Base-by-base conservation (phyloP, 148 eudicot species). In the Amaranthus hypochondriacus region DNA sequence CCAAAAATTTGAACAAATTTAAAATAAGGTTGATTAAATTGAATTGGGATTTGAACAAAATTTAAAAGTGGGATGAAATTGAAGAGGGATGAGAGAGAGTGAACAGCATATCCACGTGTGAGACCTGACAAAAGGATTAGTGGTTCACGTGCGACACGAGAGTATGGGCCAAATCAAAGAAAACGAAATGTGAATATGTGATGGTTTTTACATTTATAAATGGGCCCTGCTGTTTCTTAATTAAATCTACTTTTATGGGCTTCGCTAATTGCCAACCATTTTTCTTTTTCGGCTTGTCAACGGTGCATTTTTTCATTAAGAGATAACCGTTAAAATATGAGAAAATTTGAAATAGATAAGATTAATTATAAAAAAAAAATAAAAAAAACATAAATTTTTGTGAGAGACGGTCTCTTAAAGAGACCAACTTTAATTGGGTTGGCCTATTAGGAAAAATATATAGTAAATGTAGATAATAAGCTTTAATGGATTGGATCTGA, bases 81-180 rank as follows among this genome's bases (percentile, higher is more conserved):
- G 2, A 28, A 28, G 39, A 28, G 39, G 39, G 39, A 28, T 28
- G 39, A 28, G 39, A 28, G 39, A 28, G 15, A 59, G 42, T 13
- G 8, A 56, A 11, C 49, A 72, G 53, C 77, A 60, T 7, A 3
- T 3, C 51, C 77, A 78, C 81, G 73, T 73, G 81, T 46, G 48
- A 73, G 6, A 14, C 9, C 49, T 55, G 69, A 53, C 60, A 47
- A 68, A 59, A 9, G 56, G 11, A 13, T 14, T 6, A 51, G 44
- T 48, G 56, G 74, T 69, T 79, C 81, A 79, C 81, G 71, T 74
- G 81, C 57, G 73, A 48, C 77, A 54, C 68, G 68, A 59, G 78
- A 70, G 15, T 28, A 67, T 73, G 48, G 81, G 76, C 48, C 59
- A 70, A 39, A 18, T 67, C 39, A 28, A 28, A 28, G 39, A 28